A percentile compares a stretch with the other conserved stretches of the same genome.
phyloP scores from a whole-genome alignment of 768 basidiomycete species.

The Sarcomyxa edulis region DNA sequence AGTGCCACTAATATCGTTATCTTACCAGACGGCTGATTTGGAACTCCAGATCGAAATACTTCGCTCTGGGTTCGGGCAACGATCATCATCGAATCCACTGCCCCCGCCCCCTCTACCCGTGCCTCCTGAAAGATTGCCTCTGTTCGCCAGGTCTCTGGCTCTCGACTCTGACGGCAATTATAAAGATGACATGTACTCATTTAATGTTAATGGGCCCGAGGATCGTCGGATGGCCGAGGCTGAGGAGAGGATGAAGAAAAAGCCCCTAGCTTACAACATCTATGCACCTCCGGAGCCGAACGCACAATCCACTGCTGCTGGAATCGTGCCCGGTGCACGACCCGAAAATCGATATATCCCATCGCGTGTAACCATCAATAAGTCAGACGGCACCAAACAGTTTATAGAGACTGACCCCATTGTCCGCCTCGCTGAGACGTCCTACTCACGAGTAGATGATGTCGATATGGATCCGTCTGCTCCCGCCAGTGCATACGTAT shows the following conservation, averaged over 20 bases:
- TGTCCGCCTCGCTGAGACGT: neutral
- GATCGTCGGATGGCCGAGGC: neutral
- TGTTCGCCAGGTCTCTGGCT: conserved; percentile 21
- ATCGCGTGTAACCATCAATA: conserved; percentile 10
- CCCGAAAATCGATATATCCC: conserved; percentile 26
- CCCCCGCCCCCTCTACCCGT: conserved; percentile 53
- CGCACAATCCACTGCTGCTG: conserved; percentile 6
- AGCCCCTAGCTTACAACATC: neutral
- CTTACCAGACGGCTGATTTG: conserved; percentile 9
- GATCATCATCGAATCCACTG: conserved; percentile 53
- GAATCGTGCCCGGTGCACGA: conserved; percentile 24
- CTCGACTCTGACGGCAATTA: no score
- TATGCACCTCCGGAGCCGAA: neutral
- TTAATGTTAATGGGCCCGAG: no score
- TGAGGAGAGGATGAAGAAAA: neutral
- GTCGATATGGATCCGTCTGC: conserved; percentile 8
- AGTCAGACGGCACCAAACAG: conserved; percentile 5
- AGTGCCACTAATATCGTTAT: conserved; percentile 1
- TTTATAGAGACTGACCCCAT: neutral
- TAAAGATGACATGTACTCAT: no score
- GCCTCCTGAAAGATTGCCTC: conserved; percentile 36
- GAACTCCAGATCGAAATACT: conserved; percentile 24
- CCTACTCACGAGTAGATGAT: neutral
- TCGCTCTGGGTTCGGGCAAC: no score
- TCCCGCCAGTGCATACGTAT: conserved; percentile 24